Base-by-base conservation (phyloP, 345 rosid genomes). In the Rhodamnia argentea region DNA sequence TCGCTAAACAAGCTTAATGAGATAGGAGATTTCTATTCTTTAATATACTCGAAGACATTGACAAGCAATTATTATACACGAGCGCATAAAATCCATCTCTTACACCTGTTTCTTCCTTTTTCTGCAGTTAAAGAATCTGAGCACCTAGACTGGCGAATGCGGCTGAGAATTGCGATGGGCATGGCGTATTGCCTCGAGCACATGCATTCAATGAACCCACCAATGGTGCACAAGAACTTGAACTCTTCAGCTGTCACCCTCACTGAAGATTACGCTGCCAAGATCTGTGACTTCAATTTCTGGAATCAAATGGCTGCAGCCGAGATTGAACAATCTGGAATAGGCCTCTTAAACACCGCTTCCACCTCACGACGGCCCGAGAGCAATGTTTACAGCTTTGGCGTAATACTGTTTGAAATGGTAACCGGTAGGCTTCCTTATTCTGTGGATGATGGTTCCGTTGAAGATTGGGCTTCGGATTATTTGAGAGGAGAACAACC, bases 251-350 rank as follows among this genome's bases (percentile, higher is more conserved):
- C 95, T 3, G 87, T 97, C 83, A 91, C 88, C 84, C 98, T 96
- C 78, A 94, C 96, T 0, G 99, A 97, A 84, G 99, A 97, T 83
- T 97, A 94, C 5, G 99, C 99, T 7, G 96, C 95, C 82, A 96
- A 96, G 90, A 90, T 96, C 85, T 92, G 96, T 0, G 96, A 96
- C 74, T 92, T 91, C 85, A 92, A 92, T 91, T 95, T 94, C 88
- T 89, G 94, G 92, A 91, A 89, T 83, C 92, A 92, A 74, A 86
- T 82, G 58, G 88, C 93, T 23, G 89, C 93, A 29, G 89, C 93
- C 0, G 93, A 92, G 89, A 88, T 82, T 84, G 94, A 88, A 74
- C 64, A 84, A 15, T 52, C 90, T 47, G 42, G 86, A 84, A 84
- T 74, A 55, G 85, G 84, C 86, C 90, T 89, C 53, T 52, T 86